Conservation (phyloP, 2,329 filamentous ascomycete genomes). For the Ophiobolus disseminans region DNA sequence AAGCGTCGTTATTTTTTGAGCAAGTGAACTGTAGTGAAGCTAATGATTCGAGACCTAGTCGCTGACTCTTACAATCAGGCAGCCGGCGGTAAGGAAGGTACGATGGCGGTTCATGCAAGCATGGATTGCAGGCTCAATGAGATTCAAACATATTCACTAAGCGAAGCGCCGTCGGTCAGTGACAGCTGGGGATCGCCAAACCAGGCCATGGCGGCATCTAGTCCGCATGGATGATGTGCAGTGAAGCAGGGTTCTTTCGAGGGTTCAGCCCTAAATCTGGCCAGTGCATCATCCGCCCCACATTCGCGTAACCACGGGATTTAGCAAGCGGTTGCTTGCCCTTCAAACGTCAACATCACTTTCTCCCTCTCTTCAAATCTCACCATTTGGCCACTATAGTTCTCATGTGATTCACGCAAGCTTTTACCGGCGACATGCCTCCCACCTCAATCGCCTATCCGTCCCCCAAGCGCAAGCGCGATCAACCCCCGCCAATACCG, state of each 20-base stretch:
- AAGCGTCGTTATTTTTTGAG: too few species aligned
- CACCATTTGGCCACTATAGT: slow-evolving; percentile 16
- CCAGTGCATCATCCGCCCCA: slow-evolving; percentile 16
- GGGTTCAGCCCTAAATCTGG: slow-evolving; percentile 29
- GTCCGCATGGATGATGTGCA: slow-evolving; percentile 16
- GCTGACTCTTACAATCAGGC: slow-evolving; percentile 17
- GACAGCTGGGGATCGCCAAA: slow-evolving; percentile 3
- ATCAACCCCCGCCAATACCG: slow-evolving; percentile 37
- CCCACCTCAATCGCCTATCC: slow-evolving; percentile 43
- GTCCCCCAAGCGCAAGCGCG: slow-evolving; percentile 50
- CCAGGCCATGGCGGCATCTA: not conserved
- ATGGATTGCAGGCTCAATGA: not conserved
- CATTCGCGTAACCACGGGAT: slow-evolving; percentile 11
- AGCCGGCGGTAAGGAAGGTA: slow-evolving; percentile 13
- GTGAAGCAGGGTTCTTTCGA: slow-evolving; percentile 10
- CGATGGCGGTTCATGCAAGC: not conserved
- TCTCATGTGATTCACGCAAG: slow-evolving; percentile 36
- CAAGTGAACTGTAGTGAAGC: too few species aligned
- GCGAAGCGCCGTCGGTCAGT: not conserved
- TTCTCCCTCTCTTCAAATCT: slow-evolving; percentile 1
- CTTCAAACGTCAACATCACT: slow-evolving; percentile 11
- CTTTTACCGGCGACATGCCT: slow-evolving; percentile 38
- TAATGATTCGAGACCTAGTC: too few species aligned
- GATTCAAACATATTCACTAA: slow-evolving; percentile 1
- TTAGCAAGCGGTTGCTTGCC: slow-evolving; percentile 1